Evolutionary conservation across 345 rosid species (phyloP), one percentile per base, ranked within the genome.

Genomic region (Nasturtium officinale): DNA sequence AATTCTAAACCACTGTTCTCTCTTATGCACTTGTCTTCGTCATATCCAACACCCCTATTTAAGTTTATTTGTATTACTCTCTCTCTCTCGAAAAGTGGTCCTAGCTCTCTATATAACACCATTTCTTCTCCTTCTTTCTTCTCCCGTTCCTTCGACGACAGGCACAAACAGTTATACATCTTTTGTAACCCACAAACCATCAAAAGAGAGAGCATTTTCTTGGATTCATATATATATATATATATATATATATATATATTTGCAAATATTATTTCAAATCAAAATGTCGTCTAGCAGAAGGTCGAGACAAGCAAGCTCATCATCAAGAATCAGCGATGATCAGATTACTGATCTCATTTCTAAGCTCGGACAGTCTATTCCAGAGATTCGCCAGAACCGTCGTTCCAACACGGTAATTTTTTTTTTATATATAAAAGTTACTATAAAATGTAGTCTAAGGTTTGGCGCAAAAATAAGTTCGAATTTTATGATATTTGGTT

Each of bases 251-350:
- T n/a, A n/a, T n/a, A n/a, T n/a, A n/a, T 75, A 43, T 16, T 43
- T 10, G 26, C 42, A 48, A 13, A 29, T 69, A 61, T 20, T 16
- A 17, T 21, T 5, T 13, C 45, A 63, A 69, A 45, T 35, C 5
- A 52, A 73, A 71, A 95, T 95, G 99, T 91, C 99, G 90, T 91
- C 99, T 56, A 79, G 84, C 85, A 85, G 99, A 81, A 89, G 97
- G 82, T 85, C 99, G 9, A 91, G 97, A 85, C 96, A 89, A 74
- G 61, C 87, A 6, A 73, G 86, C 16, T 80, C 64, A 65, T 80
- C 65, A 72, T 88, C 97, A 6, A 83, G 97, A 78, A 95, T 95
- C 79, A 88, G 77, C 11, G 97, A 95, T 78, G 97, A 88, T 65
- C 99, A 95, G 79, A 95, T 95, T 84, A 83, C 86, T 52, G 88